Base-by-base conservation (phyloP, 306 rosid species). In the Vigna angularis region DNA sequence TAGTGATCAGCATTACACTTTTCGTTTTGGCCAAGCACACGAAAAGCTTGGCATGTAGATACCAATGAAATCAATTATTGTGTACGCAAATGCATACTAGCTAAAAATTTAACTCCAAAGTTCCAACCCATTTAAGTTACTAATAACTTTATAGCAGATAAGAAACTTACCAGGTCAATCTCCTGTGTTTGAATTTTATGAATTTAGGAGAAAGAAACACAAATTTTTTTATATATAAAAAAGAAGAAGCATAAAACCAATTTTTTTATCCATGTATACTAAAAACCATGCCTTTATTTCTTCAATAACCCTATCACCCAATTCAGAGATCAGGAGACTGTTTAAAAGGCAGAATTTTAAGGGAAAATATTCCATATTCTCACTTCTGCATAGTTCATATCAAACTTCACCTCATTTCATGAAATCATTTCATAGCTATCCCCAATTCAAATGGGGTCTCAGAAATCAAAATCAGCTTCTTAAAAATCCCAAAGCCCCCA, bases 381-480 rank as follows among this genome's bases (percentile, higher is more conserved):
- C 66, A 22, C 30, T 14, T 28, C 6, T 49, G 7, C 42, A 11
- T 17, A 76, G 17, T 22, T 49, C 72, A 71, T 10, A 63, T 59
- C 64, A 68, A 76, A 32, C 45, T 71, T 59, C 73, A 76, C 30
- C 20, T 48, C 17, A 59, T 72, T 32, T 32, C 36, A 32, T 32
- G 36, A 32, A 32, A 32, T 32, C 36, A 32, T 32, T 53, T 66
- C 66, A 20, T 8, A 45, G n/a, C 73, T 66, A 55, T 12, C 68
- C 74, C 40, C 20, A 77, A 81, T 75, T 75, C 73, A 28, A 76
- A 49, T 24, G 50, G 3, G 4, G 66, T 10, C 14, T 20, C 5
- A 4, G 16, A 62, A 62, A 13, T 61, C 67, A 40, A 65, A 52
- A 16, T 58, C 26, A 66, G 30, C 74, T 77, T 52, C 68, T 16